phyloP scores from a whole-genome alignment of 495 filamentous ascomycete species.

The Penicillium paradoxum region DNA sequence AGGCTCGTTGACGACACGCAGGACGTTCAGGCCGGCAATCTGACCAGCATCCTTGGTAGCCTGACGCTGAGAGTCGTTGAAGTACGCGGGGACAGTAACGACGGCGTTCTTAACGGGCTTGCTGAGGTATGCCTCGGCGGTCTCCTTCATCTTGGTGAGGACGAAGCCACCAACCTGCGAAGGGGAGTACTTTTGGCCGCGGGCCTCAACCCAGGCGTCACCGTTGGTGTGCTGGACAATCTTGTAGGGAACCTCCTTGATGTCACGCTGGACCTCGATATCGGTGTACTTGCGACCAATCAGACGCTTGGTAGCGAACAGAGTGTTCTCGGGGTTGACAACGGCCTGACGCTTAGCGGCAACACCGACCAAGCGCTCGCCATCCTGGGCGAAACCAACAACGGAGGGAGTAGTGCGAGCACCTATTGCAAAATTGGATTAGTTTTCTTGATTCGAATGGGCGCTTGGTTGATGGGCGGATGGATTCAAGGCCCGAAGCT shows the following conservation, averaged over 20 bases:
- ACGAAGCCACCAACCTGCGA: conserved; percentile 98
- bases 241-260: conserved; percentile 98
- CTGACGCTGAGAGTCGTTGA: conserved; percentile 97
- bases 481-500: neutral
- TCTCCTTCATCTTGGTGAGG: conserved; percentile 98
- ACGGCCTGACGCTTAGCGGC: conserved; percentile 98
- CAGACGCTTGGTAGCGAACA: conserved; percentile 99
- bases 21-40: conserved; percentile 90
- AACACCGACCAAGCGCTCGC: conserved; percentile 95
- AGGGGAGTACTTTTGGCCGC: conserved; percentile 95
- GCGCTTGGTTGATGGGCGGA: neutral
- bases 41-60: conserved; percentile 97
- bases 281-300: conserved; percentile 99
- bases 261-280: conserved; percentile 91
- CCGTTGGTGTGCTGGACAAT: conserved; percentile 98
- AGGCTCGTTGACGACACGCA: conserved; percentile 95
- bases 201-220: conserved; percentile 95
- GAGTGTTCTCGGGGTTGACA: conserved; percentile 98
- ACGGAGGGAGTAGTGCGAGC: conserved; percentile 95
- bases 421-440: conserved; percentile 48
- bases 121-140: conserved; percentile 83
- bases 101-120: conserved; percentile 91
- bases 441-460: conserved; percentile 2
- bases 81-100: conserved; percentile 95
- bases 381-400: conserved; percentile 94